Conservation (phyloP, 768 basidiomycete genomes). For the Piloderma croceum region DNA sequence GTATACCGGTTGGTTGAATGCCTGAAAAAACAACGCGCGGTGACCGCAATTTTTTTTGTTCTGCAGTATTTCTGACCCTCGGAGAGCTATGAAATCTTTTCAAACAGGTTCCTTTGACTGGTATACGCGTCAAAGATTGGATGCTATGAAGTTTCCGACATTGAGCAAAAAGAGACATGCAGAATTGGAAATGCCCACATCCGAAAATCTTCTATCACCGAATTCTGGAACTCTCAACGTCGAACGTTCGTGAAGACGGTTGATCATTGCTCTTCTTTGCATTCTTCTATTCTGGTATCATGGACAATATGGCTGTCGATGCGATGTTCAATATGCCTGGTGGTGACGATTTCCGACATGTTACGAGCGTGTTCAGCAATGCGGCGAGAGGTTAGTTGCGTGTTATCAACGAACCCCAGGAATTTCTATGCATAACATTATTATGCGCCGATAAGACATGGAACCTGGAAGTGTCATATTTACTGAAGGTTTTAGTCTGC, state of each 20-base stretch:
- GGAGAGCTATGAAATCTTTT: too few relatives aligned
- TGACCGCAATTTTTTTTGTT: conserved; percentile 2
- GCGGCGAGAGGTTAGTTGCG: conserved; percentile 52
- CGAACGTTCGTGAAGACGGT: too few relatives aligned
- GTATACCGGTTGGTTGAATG: conserved; percentile 89
- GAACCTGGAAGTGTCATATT: conserved; percentile 56
- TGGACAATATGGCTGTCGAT: not conserved
- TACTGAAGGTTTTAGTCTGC: conserved; percentile 63
- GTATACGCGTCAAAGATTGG: conserved; percentile 6
- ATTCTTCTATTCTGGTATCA: not conserved
- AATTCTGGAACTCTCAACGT: too few relatives aligned
- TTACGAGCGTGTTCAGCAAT: conserved; percentile 52
- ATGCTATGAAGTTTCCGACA: conserved; percentile 3
- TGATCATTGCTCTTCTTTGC: not conserved
- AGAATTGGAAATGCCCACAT: too few relatives aligned
- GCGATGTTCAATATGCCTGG: conserved; percentile 30
- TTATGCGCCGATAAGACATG: conserved; percentile 46
- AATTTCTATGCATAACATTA: conserved; percentile 8
- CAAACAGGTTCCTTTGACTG: conserved; percentile 13
- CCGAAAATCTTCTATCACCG: too few relatives aligned
- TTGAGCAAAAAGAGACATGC: too few relatives aligned
- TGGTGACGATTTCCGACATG: conserved; percentile 56
- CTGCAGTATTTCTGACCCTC: too few relatives aligned
- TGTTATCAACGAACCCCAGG: not conserved
- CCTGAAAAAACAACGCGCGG: conserved; percentile 71